Percentiles rank a stretch among this genome's conserved stretches.
phyloP scores from a whole-genome alignment of 2,329 filamentous ascomycete genomes.

The Whalleya microplaca region DNA sequence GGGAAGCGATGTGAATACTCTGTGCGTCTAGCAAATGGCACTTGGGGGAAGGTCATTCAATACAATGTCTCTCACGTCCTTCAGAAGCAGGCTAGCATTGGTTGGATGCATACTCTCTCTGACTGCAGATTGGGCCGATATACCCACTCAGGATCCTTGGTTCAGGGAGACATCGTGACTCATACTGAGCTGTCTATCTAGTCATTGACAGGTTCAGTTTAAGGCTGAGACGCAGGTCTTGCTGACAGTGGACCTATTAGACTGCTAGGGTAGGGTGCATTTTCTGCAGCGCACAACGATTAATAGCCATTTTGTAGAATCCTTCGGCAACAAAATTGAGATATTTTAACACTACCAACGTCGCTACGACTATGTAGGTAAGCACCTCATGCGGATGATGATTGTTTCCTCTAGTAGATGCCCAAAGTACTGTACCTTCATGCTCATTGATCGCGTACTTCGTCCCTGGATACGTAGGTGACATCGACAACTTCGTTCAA shows the following conservation, averaged over 20 bases:
- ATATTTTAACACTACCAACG: too few relatives aligned
- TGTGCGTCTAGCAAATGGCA: not conserved
- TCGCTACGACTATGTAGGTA: not conserved
- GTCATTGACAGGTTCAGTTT: conserved; percentile 7
- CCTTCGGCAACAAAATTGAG: conserved; percentile 9
- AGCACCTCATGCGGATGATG: conserved; percentile 21
- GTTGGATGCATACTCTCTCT: conserved; percentile 4
- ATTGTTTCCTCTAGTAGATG: conserved; percentile 1
- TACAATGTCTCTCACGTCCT: not conserved
- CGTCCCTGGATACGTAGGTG: conserved; percentile 1
- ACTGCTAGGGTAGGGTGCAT: conserved; percentile 6
- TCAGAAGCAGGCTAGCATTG: conserved; percentile 6
- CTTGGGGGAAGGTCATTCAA: not conserved
- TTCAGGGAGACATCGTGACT: conserved; percentile 19
- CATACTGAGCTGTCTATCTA: conserved; percentile 22
- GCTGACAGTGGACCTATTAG: conserved; percentile 10
- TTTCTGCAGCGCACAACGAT: conserved; percentile 6
- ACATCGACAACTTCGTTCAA: conserved; percentile 12
- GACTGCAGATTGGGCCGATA: conserved; percentile 18
- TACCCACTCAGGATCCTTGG: conserved; percentile 10
- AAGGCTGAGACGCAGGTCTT: not conserved
- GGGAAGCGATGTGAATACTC: not conserved
- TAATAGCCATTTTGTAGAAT: conserved; percentile 8
- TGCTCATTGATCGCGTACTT: conserved; percentile 14
- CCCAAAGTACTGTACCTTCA: conserved; percentile 18